These are phyloP conservation scores for Hypoxylon sp. DNA, from an alignment of 2,329 filamentous ascomycete species.

Conservation along the genomic window DNA sequence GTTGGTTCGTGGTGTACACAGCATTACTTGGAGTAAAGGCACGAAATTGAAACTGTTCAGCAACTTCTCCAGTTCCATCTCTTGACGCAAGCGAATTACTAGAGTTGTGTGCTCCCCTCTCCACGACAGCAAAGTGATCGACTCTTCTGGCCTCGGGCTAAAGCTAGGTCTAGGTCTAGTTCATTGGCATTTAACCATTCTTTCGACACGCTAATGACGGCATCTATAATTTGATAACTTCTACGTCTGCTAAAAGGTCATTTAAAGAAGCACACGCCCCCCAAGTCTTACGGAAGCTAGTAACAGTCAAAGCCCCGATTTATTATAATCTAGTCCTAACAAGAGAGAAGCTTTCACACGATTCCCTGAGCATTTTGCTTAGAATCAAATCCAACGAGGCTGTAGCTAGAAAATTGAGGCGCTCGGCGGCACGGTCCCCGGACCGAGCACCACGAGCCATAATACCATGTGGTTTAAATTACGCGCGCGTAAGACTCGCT, in stretches of 20 bases:
- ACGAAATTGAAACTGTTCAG: slow-evolving; percentile 42
- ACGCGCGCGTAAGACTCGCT: slow-evolving; percentile 22
- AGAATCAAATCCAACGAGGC: slow-evolving; percentile 12
- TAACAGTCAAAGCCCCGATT: not conserved
- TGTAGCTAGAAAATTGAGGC: slow-evolving; percentile 18
- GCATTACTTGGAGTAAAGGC: slow-evolving; percentile 34
- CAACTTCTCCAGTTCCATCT: not conserved
- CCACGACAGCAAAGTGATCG: not conserved
- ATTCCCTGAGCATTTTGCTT: slow-evolving; percentile 3
- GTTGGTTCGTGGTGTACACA: slow-evolving; percentile 35
- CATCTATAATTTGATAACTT: not conserved
- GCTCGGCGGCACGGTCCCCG: slow-evolving; percentile 8
- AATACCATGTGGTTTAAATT: slow-evolving; percentile 23
- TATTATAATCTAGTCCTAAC: not conserved
- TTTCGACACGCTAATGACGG: not conserved
- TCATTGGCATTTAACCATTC: not conserved
- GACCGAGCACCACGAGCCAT: slow-evolving; percentile 7
- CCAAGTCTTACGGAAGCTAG: not conserved
- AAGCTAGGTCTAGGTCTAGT: too few relatives aligned
- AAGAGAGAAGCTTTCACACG: not conserved
- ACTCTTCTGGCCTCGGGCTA: not conserved
- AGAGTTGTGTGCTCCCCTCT: not conserved
- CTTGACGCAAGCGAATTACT: not conserved
- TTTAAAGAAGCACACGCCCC: not conserved
- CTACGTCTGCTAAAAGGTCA: not conserved